Conservation (phyloP, 192 early-diverging fungal genomes). For the Polychytrium aggregatum region DNA sequence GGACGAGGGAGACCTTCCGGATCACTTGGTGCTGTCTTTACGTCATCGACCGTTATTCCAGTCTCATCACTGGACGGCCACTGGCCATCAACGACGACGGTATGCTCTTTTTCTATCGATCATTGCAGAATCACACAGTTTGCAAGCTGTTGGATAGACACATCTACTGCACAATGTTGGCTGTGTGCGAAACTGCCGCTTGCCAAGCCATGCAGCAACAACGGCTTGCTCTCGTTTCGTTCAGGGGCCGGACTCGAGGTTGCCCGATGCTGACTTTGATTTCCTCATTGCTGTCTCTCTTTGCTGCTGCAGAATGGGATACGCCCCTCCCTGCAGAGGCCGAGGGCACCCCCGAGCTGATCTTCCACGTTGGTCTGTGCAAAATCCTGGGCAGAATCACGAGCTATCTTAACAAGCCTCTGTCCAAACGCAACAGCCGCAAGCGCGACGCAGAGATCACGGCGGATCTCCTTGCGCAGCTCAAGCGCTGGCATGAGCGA, state of each 20-base stretch:
- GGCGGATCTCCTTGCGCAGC: slow-evolving; percentile 17
- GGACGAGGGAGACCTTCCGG: slow-evolving; percentile 30
- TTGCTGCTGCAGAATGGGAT: slow-evolving; percentile 29
- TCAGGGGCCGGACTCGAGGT: no score
- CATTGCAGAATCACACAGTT: neutral
- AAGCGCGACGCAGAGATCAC: slow-evolving; percentile 8
- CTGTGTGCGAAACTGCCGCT: no score
- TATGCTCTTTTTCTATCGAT: slow-evolving; percentile 3
- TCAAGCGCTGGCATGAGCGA: slow-evolving; percentile 13
- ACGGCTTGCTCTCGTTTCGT: no score
- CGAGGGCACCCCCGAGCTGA: slow-evolving; percentile 14
- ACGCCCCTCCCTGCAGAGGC: slow-evolving; percentile 26
- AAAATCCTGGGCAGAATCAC: slow-evolving; percentile 32
- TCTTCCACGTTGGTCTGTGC: slow-evolving; percentile 31
- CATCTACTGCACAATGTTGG: no score
- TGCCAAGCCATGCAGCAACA: no score
- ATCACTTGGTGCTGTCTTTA: slow-evolving; percentile 39
- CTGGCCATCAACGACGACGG: slow-evolving; percentile 36
- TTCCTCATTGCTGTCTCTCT: no score
- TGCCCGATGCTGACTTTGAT: no score
- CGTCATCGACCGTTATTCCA: slow-evolving; percentile 31
- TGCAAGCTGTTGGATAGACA: neutral
- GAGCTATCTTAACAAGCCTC: slow-evolving; percentile 30
- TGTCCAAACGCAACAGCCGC: slow-evolving; percentile 5
- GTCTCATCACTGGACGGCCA: slow-evolving; percentile 33